Conservation (phyloP, 2,329 filamentous ascomycete genomes). For the Ambrosiella xylebori region DNA sequence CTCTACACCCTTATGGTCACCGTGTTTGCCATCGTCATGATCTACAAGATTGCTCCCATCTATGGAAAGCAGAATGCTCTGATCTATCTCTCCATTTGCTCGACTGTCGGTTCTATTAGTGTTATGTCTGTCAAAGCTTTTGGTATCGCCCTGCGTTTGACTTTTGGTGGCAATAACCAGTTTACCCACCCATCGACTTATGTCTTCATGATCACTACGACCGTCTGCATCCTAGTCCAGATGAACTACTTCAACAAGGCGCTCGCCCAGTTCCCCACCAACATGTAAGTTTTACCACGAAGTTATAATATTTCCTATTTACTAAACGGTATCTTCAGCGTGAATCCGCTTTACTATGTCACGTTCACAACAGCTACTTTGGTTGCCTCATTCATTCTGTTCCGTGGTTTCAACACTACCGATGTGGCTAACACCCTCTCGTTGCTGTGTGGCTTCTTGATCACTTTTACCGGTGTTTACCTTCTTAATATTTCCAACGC, state of each 20-base stretch:
- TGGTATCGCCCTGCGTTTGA: slow-evolving; percentile 91
- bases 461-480: slow-evolving; percentile 92
- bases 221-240: slow-evolving; percentile 89
- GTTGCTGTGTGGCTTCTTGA: slow-evolving; percentile 77
- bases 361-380: slow-evolving; percentile 93
- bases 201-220: slow-evolving; percentile 85
- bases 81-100: slow-evolving; percentile 95
- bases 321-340: slow-evolving; percentile 31
- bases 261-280: slow-evolving; percentile 87
- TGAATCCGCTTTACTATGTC: slow-evolving; percentile 93
- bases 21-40: slow-evolving; percentile 81
- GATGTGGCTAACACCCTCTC: slow-evolving; percentile 85
- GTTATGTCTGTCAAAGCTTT: slow-evolving; percentile 99
- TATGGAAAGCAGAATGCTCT: slow-evolving; percentile 92
- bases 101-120: slow-evolving; percentile 86
- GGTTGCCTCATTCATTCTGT: slow-evolving; percentile 88
- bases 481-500: slow-evolving; percentile 86
- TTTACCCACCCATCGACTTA: slow-evolving; percentile 92
- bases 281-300: slow-evolving; percentile 51
- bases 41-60: slow-evolving; percentile 77
- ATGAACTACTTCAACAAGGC: slow-evolving; percentile 99
- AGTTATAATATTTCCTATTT: background rate
- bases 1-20: slow-evolving; percentile 68
- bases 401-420: slow-evolving; percentile 88
- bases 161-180: slow-evolving; percentile 83